Percentiles rank a stretch among this genome's conserved stretches.
Evolutionary conservation across 495 filamentous ascomycete genomes (phyloP).

Genomic region (Daldinia grandis): DNA sequence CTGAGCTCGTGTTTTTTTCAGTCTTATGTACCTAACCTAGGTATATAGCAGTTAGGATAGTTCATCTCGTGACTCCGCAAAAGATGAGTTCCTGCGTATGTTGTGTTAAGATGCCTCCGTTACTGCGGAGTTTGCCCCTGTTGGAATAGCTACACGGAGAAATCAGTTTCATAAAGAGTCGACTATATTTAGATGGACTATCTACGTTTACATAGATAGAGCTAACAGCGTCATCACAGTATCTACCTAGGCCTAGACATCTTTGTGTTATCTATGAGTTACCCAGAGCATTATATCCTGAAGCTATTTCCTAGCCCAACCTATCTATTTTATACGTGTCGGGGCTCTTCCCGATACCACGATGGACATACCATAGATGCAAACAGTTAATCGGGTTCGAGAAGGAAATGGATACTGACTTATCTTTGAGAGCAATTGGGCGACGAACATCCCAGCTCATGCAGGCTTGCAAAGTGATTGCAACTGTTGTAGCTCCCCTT

Average conservation of each 20-base stretch:
- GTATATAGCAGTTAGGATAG: not conserved
- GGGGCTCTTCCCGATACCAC: not conserved
- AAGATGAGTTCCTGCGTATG: no score
- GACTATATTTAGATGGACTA: not conserved
- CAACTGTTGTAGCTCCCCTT: conserved; percentile 19
- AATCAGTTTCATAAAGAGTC: not conserved
- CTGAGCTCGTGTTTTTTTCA: no score
- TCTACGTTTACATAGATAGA: not conserved
- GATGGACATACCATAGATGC: no score
- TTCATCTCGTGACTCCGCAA: not conserved
- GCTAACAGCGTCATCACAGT: no score
- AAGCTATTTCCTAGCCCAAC: not conserved
- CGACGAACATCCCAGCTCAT: conserved; percentile 17
- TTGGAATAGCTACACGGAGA: no score
- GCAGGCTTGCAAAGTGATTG: conserved; percentile 10
- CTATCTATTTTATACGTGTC: not conserved
- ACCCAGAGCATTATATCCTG: not conserved
- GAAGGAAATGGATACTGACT: not conserved
- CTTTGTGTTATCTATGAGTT: not conserved
- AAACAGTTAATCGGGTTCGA: not conserved
- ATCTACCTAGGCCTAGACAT: no score
- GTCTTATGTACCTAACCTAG: not conserved
- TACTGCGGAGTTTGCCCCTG: not conserved
- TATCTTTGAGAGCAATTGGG: not conserved
- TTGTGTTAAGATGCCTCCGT: not conserved